Conservation (phyloP, 164 flowering plant species). For the Santalum album region DNA sequence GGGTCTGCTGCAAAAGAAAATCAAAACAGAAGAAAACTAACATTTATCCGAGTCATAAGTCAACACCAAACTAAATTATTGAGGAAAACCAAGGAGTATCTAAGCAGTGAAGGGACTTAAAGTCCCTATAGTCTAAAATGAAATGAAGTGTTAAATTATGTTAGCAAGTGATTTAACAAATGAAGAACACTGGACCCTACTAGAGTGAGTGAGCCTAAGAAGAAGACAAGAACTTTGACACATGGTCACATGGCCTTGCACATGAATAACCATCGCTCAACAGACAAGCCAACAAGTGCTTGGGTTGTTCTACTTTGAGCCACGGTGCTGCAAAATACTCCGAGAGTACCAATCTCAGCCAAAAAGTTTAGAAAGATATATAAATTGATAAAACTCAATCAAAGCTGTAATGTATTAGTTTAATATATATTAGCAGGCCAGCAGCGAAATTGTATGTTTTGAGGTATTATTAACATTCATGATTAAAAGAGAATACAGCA, state of each 20-base stretch:
- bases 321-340: conserved; percentile 1
- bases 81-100: not conserved
- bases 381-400: no score
- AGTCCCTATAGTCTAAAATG: not conserved
- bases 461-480: no score
- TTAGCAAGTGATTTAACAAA: not conserved
- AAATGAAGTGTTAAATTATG: not conserved
- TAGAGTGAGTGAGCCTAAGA: conserved; percentile 1
- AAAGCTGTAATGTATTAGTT: no score
- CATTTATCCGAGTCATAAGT: no score
- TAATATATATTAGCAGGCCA: no score
- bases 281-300: conserved; percentile 8
- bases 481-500: no score
- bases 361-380: not conserved
- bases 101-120: no score
- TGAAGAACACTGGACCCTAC: conserved; percentile 3
- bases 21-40: no score
- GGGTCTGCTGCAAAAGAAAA: no score
- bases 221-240: conserved; percentile 14
- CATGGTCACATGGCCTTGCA: conserved; percentile 40
- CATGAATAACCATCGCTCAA: conserved; percentile 17
- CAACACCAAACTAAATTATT: no score
- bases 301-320: not conserved
- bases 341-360: not conserved
- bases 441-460: no score